Percentiles rank a stretch among this genome's conserved stretches.
phyloP scores from a whole-genome alignment of 179 eudicot genomes.

The Nepenthes alata region DNA sequence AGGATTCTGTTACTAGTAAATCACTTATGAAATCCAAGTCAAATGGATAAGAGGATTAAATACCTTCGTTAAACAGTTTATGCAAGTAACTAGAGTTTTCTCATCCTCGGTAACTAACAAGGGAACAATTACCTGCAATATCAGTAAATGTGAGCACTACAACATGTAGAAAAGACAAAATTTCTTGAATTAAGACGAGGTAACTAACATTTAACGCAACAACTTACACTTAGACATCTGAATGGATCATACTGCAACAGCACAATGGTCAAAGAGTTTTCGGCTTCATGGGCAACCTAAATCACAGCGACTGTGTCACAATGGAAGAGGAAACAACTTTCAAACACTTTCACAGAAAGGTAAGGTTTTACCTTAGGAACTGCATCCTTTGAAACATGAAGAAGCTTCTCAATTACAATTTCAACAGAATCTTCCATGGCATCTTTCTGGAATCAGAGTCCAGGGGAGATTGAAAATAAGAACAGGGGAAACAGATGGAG shows the following conservation, averaged over 20 bases:
- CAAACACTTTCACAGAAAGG: conserved; percentile 2
- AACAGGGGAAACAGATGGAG: neutral
- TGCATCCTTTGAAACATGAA: conserved; percentile 54
- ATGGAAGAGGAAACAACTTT: neutral
- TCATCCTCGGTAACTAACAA: conserved; percentile 84
- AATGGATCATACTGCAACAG: conserved; percentile 85
- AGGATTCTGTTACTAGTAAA: neutral
- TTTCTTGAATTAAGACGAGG: neutral
- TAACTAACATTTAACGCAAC: neutral
- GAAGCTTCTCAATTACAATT: conserved; percentile 86
- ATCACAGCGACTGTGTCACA: conserved; percentile 4
- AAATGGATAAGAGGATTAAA: neutral
- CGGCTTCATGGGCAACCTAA: conserved; percentile 87
- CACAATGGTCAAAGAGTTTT: conserved; percentile 66
- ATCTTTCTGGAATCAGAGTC: conserved; percentile 43
- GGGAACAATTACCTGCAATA: conserved; percentile 78
- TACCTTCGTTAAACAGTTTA: conserved; percentile 95
- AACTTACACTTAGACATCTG: conserved; percentile 77
- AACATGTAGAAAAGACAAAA: neutral
- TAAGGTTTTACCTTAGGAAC: conserved; percentile 42
- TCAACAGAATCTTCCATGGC: conserved; percentile 86
- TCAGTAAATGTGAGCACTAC: conserved; percentile 8
- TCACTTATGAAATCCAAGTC: neutral
- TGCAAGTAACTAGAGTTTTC: conserved; percentile 80
- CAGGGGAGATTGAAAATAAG: neutral